phyloP scores from a whole-genome alignment of 1,284 basidiomycete species.

The Ganoderma resinaceum region DNA sequence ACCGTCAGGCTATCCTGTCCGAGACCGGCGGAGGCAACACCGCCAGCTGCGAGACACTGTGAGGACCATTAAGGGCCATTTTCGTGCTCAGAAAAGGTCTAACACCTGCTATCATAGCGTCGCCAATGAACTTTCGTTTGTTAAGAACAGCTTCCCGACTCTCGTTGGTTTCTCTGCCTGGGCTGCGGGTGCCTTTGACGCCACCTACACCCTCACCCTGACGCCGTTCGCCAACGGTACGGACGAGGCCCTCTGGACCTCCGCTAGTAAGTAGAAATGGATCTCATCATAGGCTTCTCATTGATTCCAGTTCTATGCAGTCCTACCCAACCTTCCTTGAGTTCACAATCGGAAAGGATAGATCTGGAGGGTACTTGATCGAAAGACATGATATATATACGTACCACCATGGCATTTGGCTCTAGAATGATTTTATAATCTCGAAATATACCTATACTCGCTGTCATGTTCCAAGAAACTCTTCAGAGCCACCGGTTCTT shows the following conservation, averaged over 20 bases:
- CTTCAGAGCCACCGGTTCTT: too few species aligned
- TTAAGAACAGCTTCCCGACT: conserved; percentile 52
- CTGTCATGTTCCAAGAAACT: too few species aligned
- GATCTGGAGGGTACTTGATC: background rate
- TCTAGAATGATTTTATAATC: background rate
- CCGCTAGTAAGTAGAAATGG: conserved; percentile 36
- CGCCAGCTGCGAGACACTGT: conserved; percentile 53
- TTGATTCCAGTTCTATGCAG: conserved; percentile 8
- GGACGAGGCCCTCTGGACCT: conserved; percentile 46
- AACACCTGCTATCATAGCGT: conserved; percentile 41
- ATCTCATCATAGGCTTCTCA: too few species aligned
- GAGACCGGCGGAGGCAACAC: conserved; percentile 68
- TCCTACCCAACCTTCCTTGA: conserved; percentile 27
- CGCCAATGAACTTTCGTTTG: conserved; percentile 51
- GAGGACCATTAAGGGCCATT: conserved; percentile 16
- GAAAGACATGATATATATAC: background rate
- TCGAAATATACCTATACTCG: background rate
- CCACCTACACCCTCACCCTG: conserved; percentile 45
- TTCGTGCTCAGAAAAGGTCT: background rate
- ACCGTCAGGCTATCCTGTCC: conserved; percentile 61
- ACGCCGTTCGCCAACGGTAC: conserved; percentile 46
- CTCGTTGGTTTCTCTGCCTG: conserved; percentile 59
- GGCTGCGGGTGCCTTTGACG: conserved; percentile 49
- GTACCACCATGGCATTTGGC: background rate
- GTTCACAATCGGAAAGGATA: conserved; percentile 1